Base-by-base conservation (phyloP, 169 alveolate genomes). In the Eimeria falciformis region DNA sequence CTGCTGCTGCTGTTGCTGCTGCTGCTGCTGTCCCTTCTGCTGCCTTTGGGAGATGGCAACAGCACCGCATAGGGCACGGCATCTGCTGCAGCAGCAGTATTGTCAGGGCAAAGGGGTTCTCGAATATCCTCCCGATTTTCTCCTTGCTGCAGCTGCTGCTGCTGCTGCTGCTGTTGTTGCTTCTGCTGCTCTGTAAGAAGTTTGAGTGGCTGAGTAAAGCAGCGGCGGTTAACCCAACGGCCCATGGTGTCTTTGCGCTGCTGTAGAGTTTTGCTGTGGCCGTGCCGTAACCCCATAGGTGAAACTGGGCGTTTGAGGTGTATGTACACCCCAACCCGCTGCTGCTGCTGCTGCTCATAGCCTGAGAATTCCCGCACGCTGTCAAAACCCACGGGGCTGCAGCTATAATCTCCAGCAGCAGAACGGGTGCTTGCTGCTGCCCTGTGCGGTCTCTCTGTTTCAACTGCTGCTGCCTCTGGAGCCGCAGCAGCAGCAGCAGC, bases 321-420 rank as follows among this genome's bases (percentile, higher is more conserved):
- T 58, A 58, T 58, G 71, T 58, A 58, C 71, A 58, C 71, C 71
- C 71, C 71, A 58, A 58, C 71, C 33, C 25, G 71, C 71, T 58
- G 71, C 71, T 9, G 71, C 18, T 9, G 71, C 71, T 9, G 71
- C 71, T 14, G 18, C 71, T 7, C 25, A 7, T 58, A 27, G 27
- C 71, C 71, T 11, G 71, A 58, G 27, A 58, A 58, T 7, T 58
- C 27, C 27, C 27, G 9, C 71, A 27, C 11, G 58, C 58, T 50
- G 58, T 9, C 58, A 50, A 14, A 7, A 50, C 21, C 58, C 7
- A 14, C 58, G 14, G 58, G 58, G 58, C 58, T 50, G 58, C 58
- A 7, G 14, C 21, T 14, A 14, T 7, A 7, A 14, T 50, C 58
- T 50, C 58, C 58, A 9, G 58, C 58, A 50, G 58, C 58, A 50